phyloP scores from a whole-genome alignment of 108 stramenopile species.

The Conticribra weissflogii region DNA sequence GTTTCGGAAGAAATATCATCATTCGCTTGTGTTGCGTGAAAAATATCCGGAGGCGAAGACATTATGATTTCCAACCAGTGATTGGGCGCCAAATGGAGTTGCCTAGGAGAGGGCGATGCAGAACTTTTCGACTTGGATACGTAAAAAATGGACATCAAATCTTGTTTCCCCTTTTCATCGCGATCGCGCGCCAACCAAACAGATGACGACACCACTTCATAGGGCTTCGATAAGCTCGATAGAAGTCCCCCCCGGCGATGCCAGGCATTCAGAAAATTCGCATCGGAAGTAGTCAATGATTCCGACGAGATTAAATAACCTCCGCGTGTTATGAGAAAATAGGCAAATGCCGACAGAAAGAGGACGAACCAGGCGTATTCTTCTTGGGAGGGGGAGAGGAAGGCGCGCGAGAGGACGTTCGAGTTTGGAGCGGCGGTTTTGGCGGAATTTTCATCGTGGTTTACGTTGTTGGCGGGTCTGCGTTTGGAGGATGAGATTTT shows the following conservation, averaged over 20 bases:
- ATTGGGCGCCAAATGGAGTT: constrained; percentile 13
- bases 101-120: background rate
- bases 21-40: background rate
- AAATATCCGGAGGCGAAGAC: constrained; percentile 37
- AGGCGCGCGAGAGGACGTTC: too few relatives aligned
- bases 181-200: background rate
- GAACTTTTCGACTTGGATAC: constrained; percentile 4
- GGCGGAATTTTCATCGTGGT: too few relatives aligned
- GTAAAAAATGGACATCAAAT: constrained; percentile 37
- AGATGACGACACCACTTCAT: constrained; percentile 27
- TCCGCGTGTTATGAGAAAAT: constrained; percentile 33
- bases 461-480: too few relatives aligned
- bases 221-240: constrained; percentile 35
- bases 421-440: background rate
- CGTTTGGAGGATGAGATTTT: too few relatives aligned
- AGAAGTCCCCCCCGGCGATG: constrained; percentile 25
- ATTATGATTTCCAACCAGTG: constrained; percentile 35
- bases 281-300: background rate
- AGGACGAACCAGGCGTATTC: constrained; percentile 48
- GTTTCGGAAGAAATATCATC: background rate
- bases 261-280: background rate
- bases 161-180: constrained; percentile 1
- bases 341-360: constrained; percentile 30
- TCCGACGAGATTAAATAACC: background rate
- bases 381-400: constrained; percentile 10